Conservation (phyloP, 441 rosid species). For the Raphanus hybrid region DNA sequence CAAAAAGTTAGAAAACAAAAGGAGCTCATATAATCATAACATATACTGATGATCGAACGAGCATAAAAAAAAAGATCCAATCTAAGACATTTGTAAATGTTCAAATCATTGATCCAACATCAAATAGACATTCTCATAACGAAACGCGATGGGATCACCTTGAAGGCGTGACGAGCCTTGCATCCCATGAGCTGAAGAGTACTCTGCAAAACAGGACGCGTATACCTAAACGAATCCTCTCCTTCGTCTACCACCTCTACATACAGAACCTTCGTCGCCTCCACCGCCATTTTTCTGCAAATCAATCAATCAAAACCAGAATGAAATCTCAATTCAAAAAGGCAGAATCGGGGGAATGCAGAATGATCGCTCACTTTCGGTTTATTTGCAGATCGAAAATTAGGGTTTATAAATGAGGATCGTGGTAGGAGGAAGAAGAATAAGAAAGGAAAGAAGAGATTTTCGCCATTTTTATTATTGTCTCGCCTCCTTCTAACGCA, state of each 20-base stretch:
- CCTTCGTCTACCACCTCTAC: slow-evolving; percentile 72
- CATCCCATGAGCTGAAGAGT: slow-evolving; percentile 99
- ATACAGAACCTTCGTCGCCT: slow-evolving; percentile 69
- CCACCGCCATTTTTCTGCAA: slow-evolving; percentile 56
- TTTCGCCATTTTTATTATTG: slow-evolving; percentile 42
- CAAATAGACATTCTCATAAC: too few relatives aligned
- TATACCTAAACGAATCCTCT: slow-evolving; percentile 73
- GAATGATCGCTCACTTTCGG: neutral
- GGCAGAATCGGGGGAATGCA: slow-evolving; percentile 33
- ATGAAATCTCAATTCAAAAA: neutral
- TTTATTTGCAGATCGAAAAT: neutral
- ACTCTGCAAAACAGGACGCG: slow-evolving; percentile 91
- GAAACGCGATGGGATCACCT: slow-evolving; percentile 49
- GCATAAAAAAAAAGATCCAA: too few relatives aligned
- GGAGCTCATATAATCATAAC: too few relatives aligned
- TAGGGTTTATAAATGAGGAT: slow-evolving; percentile 47
- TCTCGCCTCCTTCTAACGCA: slow-evolving; percentile 52
- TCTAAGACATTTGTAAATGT: neutral
- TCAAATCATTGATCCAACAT: slow-evolving; percentile 20
- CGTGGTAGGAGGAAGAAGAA: slow-evolving; percentile 21
- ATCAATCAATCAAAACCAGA: neutral
- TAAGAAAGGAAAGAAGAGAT: slow-evolving; percentile 31
- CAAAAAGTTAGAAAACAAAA: slow-evolving; percentile 23
- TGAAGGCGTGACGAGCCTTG: slow-evolving; percentile 96
- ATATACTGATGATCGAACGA: too few relatives aligned